Evolutionary conservation across 2,329 filamentous ascomycete genomes (phyloP), one percentile per base, ranked within the genome.

Genomic region (Cercospora berteroae): DNA sequence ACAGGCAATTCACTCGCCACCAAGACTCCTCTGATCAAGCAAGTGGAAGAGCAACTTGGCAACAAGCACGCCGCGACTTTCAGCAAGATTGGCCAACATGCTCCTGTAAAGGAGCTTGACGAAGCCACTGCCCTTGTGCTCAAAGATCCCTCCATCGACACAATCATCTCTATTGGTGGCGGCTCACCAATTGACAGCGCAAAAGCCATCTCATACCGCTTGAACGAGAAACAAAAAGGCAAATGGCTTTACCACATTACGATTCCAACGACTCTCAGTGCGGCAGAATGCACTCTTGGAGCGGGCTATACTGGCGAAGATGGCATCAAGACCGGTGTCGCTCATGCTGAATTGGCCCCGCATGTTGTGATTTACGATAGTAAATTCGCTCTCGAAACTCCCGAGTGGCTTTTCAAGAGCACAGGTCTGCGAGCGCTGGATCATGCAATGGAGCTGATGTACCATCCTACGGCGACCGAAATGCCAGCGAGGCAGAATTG

Each of bases 21-120:
- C 50, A 87, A 86, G 71, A 87, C 85, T 0, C 77, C 80, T 0
- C 78, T 87, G 7, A 81, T 87, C 69, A 80, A 81, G 64, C 77
- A 83, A 59, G 80, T 87, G 16, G 84, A 87, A 76, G 69, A 79
- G 10, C 76, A 84, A 0, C 78, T 87, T 0, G 81, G 80, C 5
- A 69, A 77, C 13, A 84, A 86, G 71, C 84, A 86, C 74, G 85
- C 84, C 2, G 83, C 83, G 67, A 87, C 85, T 0, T 87, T 86
- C 73, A 79, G 79, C 69, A 82, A 83, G 70, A 87, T 87, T 67
- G 81, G 81, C 59, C 82, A 87, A 70, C 85, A 87, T 74, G 84
- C 84, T 2, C 85, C 85, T 1, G 78, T 86, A n/a, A 82, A 82
- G 3, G 77, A 86, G 55, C 78, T 87, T 0, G 84, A 86, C 71